phyloP scores from a whole-genome alignment of 2,329 filamentous ascomycete species.

The Microsporum audouinii region DNA sequence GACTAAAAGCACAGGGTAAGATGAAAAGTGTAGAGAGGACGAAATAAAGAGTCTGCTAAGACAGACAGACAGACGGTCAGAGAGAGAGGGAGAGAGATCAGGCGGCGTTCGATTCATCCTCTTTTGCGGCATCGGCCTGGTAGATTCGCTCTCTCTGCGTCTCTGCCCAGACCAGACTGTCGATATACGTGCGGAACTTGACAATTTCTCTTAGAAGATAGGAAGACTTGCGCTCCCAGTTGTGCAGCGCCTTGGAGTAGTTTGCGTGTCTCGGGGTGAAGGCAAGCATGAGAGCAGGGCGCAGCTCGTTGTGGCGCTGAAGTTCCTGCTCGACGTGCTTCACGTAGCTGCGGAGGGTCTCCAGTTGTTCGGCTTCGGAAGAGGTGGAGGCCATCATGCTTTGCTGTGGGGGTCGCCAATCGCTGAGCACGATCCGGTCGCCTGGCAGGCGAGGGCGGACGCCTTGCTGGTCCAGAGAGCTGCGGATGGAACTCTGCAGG shows the following conservation, averaged over 20 bases:
- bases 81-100: not conserved
- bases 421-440: constrained; percentile 70
- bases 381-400: constrained; percentile 76
- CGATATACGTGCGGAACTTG: constrained; percentile 92
- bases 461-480: constrained; percentile 54
- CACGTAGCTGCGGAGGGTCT: constrained; percentile 65
- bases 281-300: constrained; percentile 75
- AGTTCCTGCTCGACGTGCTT: constrained; percentile 76
- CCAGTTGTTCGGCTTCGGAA: constrained; percentile 69
- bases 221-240: constrained; percentile 93
- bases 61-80: not conserved
- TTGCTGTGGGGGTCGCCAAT: constrained; percentile 82
- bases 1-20: not conserved
- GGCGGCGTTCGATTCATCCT: not conserved
- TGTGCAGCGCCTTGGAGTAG: constrained; percentile 71
- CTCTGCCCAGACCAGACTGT: constrained; percentile 63
- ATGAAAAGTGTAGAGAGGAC: not conserved
- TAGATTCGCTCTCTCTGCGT: constrained; percentile 61
- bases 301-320: constrained; percentile 74
- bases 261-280: constrained; percentile 80
- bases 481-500: constrained; percentile 51
- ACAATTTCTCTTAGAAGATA: constrained; percentile 89
- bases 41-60: not conserved
- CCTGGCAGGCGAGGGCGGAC: constrained; percentile 62
- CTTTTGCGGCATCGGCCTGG: constrained; percentile 13